Base-by-base conservation (phyloP, 2,329 filamentous ascomycete species). In the Fusarium verrucosum region DNA sequence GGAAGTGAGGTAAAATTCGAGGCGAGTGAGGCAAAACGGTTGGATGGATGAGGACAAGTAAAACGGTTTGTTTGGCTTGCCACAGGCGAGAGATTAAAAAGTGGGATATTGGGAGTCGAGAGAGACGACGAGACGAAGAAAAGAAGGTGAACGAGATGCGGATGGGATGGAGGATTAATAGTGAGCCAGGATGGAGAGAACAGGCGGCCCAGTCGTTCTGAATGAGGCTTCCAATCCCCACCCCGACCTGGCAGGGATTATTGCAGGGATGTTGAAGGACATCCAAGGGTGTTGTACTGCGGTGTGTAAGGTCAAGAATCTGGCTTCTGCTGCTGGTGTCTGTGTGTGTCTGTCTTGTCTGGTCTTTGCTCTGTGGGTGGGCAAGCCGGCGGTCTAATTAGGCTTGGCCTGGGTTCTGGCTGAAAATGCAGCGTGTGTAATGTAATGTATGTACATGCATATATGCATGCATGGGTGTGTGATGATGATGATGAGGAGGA, bases 131-230 rank as follows among this genome's bases (percentile, higher is more conserved):
- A 66, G 64, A 66, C 60, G 61, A 64, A 60, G 59, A 62, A 58
- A 61, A 60, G 61, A 63, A 56, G 37, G 41, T 60, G 41, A 57
- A 54, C 20, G 37, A 64, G 66, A 65, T 59, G 62, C 56, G 62
- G 66, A 66, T 57, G 65, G 53, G 65, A 68, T 68, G 65, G 65
- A 62, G 58, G 69, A 67, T 72, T 72, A 72, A 72, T 70, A 71
- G 59, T 60, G 54, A 59, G 58, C 70, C 70, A 53, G 70, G 70
- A 70, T 72, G 47, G 55, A 53, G 58, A 63, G 56, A 66, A 61
- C 51, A 62, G 66, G 50, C 60, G 58, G 51, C 68, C 62, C 70
- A 72, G 68, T 72, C 62, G 70, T 66, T 72, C 50, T 61, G 56
- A 59, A 69, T 65, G 70, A 72, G 70, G 70, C 70, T 71, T 70